Base-by-base conservation (phyloP, 1,284 basidiomycete genomes). In the Ustilago sp. region DNA sequence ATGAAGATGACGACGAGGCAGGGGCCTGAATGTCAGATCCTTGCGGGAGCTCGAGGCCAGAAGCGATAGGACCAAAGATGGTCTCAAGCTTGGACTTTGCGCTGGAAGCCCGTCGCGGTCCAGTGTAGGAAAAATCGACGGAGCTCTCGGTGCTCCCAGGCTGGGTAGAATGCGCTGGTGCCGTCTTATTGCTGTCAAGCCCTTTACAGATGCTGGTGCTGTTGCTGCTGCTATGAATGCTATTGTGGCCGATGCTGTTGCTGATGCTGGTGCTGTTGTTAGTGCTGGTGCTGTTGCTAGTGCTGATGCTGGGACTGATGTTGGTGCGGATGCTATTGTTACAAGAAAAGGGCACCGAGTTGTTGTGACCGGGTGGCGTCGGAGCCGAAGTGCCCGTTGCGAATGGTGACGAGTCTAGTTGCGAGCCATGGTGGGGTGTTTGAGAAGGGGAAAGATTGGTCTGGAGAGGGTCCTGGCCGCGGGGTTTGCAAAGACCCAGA, bases 61-160 rank as follows among this genome's bases (percentile, higher is more conserved):
- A 57, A 8, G 68, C 68, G 8, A 65, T 19, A 5, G 62, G 68
- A 0, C 68, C 68, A 41, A 70, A 70, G 48, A 70, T 53, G 28
- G 62, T 28, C n/a, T 70, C 68, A 7, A 70, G 58, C 35, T 70
- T 62, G 38, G 68, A 70, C 50, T 64, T 64, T 39, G 58, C 61
- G 38, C 62, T 60, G 4, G 62, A 64, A 1, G 53, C 58, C 3
- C 62, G 58, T 8, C 68, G 43, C 7, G 32, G 36, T 43, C 36
- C 51, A 43, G 9, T 35, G 39, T 3, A n/a, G 43, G 17, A 47
- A 8, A 34, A 38, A 11, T 45, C 13, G 19, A 9, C 41, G 19
- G 9, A 34, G 32, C 13, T 23, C 13, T 55, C 53, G 15, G 11
- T 15, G 28, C 13, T 32, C 28, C 15, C 28, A 31, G 28, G 48